Conservation (phyloP, 2,329 filamentous ascomycete genomes). For the Neocatenulostroma microsporum region DNA sequence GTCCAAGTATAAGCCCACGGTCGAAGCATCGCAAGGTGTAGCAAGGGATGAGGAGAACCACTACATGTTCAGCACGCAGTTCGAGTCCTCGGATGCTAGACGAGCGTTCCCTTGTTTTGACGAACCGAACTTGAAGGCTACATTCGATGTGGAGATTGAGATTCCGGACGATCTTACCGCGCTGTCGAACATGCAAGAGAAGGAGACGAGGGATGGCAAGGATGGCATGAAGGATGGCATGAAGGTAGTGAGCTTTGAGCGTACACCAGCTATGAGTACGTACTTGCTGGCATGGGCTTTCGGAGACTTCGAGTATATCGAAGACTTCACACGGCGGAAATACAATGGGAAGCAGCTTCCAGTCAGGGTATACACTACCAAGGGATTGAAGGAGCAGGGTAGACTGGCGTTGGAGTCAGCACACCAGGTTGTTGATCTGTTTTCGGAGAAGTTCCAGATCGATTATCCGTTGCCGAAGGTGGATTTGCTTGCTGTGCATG, state of each 20-base stretch:
- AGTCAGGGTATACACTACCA: conserved; percentile 91
- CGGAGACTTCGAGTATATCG: conserved; percentile 94
- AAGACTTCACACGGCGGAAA: conserved; percentile 78
- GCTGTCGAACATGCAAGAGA: conserved; percentile 92
- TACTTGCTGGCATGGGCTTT: conserved; percentile 89
- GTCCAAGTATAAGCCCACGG: conserved; percentile 81
- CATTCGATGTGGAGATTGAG: conserved; percentile 90
- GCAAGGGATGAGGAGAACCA: conserved; percentile 60
- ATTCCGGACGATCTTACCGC: conserved; percentile 81
- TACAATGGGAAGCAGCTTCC: conserved; percentile 89
- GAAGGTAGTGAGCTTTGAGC: conserved; percentile 68
- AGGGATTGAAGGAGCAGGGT: conserved; percentile 87
- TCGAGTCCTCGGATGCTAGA: conserved; percentile 91
- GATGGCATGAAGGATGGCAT: conserved; percentile 56
- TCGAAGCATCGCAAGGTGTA: conserved; percentile 64
- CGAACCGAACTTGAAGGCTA: conserved; percentile 93
- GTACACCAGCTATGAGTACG: conserved; percentile 80
- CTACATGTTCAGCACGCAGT: conserved; percentile 80
- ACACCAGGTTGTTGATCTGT: conserved; percentile 90
- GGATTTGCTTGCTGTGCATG: conserved; percentile 82
- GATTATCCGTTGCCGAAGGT: conserved; percentile 91
- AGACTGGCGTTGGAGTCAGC: conserved; percentile 84
- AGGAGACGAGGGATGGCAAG: conserved; percentile 60
- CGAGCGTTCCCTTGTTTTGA: conserved; percentile 97
- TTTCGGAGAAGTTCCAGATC: conserved; percentile 87